These are phyloP conservation scores for Lathyrus tuberosus DNA, from an alignment of 306 rosid species.

Conservation along the genomic window DNA sequence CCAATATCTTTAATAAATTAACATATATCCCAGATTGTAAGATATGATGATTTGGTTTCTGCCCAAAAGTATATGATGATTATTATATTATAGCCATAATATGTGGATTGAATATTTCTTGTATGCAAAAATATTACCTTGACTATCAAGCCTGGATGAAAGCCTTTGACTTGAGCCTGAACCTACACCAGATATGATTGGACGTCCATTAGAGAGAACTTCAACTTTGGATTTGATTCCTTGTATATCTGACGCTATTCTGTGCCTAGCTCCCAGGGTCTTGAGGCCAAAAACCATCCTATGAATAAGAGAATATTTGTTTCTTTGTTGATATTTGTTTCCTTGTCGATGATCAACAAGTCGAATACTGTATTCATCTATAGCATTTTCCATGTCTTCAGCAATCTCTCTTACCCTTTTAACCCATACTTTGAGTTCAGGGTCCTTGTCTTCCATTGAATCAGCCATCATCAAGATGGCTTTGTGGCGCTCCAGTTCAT, in stretches of 20 bases:
- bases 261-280: slow-evolving; percentile 39
- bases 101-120: not conserved
- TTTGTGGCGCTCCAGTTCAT: slow-evolving; percentile 46
- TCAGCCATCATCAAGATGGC: slow-evolving; percentile 49
- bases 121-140: slow-evolving; percentile 2
- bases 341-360: slow-evolving; percentile 35
- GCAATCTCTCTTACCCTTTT: slow-evolving; percentile 51
- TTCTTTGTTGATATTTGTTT: slow-evolving; percentile 14
- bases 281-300: not conserved
- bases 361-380: slow-evolving; percentile 49
- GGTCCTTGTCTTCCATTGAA: slow-evolving; percentile 44
- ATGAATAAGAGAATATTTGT: not conserved
- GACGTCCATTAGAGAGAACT: slow-evolving; percentile 36
- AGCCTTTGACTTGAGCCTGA: slow-evolving; percentile 20
- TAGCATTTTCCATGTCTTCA: slow-evolving; percentile 56
- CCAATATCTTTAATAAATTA: no score
- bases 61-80: no score
- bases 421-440: slow-evolving; percentile 53
- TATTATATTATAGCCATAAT: no score
- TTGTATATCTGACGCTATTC: slow-evolving; percentile 42
- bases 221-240: slow-evolving; percentile 43
- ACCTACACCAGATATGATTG: slow-evolving; percentile 33
- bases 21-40: no score
- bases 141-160: slow-evolving; percentile 44
- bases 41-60: no score